Evolutionary conservation across 257 asterid genomes (phyloP).

Genomic region (Nicotiana knightiana): DNA sequence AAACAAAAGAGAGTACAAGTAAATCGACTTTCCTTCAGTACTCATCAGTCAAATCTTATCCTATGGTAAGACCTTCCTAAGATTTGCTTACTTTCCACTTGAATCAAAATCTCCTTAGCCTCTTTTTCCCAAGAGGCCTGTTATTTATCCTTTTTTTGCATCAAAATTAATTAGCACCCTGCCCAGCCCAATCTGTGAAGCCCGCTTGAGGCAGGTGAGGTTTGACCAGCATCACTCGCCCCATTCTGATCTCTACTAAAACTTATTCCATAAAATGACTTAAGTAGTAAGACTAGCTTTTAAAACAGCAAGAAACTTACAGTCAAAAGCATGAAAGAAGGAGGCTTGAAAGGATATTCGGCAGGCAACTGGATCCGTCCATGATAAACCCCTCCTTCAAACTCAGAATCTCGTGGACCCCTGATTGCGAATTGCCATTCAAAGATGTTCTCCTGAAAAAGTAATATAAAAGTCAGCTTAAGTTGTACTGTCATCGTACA

Average conservation of each 20-base stretch:
- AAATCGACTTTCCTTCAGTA: neutral
- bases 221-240: neutral
- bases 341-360: slow-evolving; percentile 87
- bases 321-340: slow-evolving; percentile 81
- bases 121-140: neutral
- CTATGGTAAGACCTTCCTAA: neutral
- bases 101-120: neutral
- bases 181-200: neutral
- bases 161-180: neutral
- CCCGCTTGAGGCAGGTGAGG: neutral
- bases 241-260: neutral
- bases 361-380: slow-evolving; percentile 89
- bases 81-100: neutral
- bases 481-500: neutral
- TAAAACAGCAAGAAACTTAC: slow-evolving; percentile 23
- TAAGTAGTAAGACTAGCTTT: neutral
- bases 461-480: neutral
- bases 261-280: neutral
- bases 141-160: neutral
- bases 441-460: slow-evolving; percentile 66
- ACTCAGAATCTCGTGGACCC: slow-evolving; percentile 76
- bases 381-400: slow-evolving; percentile 88
- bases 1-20: no score
- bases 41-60: neutral
- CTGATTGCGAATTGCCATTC: slow-evolving; percentile 92